These are phyloP conservation scores for Oenanthe sinensis DNA, from an alignment of 129 eudicot species.

Conservation along the genomic window DNA sequence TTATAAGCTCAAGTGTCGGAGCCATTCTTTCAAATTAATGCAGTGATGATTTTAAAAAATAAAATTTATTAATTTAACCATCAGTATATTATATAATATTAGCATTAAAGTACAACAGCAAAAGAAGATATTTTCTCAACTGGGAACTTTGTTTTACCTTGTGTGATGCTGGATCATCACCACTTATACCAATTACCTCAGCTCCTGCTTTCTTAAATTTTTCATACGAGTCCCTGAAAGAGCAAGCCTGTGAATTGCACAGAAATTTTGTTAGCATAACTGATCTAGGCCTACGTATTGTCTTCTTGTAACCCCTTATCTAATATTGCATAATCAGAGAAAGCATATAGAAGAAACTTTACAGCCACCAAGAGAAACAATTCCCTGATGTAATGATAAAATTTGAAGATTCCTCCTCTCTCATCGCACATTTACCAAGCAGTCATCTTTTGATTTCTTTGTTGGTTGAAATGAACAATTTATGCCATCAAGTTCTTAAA, in stretches of 20 bases:
- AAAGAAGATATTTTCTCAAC: background rate
- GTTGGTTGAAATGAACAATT: too few species aligned
- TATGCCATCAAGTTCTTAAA: too few species aligned
- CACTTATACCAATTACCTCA: slow-evolving; percentile 55
- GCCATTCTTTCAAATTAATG: background rate
- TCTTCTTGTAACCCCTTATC: background rate
- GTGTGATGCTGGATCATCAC: slow-evolving; percentile 56
- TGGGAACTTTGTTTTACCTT: slow-evolving; percentile 43
- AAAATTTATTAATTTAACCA: too few species aligned
- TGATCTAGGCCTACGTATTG: background rate
- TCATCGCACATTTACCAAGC: too few species aligned
- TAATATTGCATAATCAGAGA: background rate
- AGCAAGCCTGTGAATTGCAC: slow-evolving; percentile 31
- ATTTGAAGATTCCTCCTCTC: too few species aligned
- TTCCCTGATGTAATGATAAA: too few species aligned
- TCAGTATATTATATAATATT: background rate
- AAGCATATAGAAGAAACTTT: background rate
- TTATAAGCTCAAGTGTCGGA: background rate
- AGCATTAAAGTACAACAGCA: background rate
- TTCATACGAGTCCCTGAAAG: slow-evolving; percentile 60
- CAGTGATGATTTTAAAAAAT: background rate
- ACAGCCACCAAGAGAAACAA: background rate
- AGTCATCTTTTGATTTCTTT: too few species aligned
- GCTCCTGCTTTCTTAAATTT: slow-evolving; percentile 69
- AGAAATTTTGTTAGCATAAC: background rate